A percentile compares a stretch with the other conserved stretches of the same genome.
Evolutionary conservation across 2,329 filamentous ascomycete genomes (phyloP).

Genomic region (Sclerotiophoma versabilis): DNA sequence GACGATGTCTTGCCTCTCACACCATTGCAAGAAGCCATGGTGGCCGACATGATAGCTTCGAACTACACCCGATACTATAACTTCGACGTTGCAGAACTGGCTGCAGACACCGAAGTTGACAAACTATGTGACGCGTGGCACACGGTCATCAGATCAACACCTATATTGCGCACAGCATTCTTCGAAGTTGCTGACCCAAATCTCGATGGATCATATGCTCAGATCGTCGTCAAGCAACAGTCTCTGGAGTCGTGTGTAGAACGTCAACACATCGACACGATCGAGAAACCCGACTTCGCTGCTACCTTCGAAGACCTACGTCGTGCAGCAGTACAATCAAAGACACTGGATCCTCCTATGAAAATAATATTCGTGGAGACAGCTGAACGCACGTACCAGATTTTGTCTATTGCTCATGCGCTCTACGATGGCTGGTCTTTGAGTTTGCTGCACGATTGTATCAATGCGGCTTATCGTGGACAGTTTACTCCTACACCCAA

Average conservation of each 20-base stretch:
- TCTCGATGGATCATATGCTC: constrained; percentile 63
- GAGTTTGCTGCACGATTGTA: constrained; percentile 73
- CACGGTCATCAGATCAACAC: constrained; percentile 64
- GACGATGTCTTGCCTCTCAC: constrained; percentile 76
- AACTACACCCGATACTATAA: constrained; percentile 83
- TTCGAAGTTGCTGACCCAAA: constrained; percentile 67
- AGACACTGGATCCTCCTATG: constrained; percentile 29
- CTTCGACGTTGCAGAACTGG: constrained; percentile 75
- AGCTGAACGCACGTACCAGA: constrained; percentile 50
- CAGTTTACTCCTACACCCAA: constrained; percentile 53
- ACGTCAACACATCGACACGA: constrained; percentile 17
- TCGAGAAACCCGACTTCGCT: constrained; percentile 37
- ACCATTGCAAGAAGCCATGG: constrained; percentile 84
- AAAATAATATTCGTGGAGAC: constrained; percentile 51
- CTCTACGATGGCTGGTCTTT: constrained; percentile 92
- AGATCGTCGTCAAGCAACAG: constrained; percentile 36
- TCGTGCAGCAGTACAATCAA: constrained; percentile 40
- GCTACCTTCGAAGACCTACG: constrained; percentile 42
- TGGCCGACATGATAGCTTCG: constrained; percentile 81
- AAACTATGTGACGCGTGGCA: constrained; percentile 69
- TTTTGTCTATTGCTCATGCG: constrained; percentile 81
- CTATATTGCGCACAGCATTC: constrained; percentile 80
- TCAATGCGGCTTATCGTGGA: constrained; percentile 69
- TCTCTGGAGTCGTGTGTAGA: neutral
- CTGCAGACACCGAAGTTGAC: constrained; percentile 60